Base-by-base conservation (phyloP, 768 basidiomycete species). In the Auricularia auricula-judae region DNA sequence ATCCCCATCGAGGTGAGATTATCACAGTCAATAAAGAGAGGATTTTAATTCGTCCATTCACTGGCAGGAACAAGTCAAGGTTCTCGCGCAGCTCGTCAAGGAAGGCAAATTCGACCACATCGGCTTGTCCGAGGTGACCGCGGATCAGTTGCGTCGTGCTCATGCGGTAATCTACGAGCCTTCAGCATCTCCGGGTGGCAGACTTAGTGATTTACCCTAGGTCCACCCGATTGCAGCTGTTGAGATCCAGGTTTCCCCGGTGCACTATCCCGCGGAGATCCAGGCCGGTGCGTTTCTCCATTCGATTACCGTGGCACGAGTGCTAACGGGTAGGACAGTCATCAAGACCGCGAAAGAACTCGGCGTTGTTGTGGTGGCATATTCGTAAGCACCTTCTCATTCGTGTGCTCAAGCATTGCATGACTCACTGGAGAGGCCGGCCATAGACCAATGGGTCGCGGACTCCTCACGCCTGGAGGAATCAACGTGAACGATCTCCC, bases 171-270 rank as follows among this genome's bases (percentile, higher is more conserved):
- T 29, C 29, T 2, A 29, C 29, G 29, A 29, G 29, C 29, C 29
- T 29, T 29, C 29, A 29, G 29, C 29, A 29, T 29, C 29, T 29
- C 29, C 29, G 29, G 3, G 29, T 3, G 29, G 29, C 29, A 29
- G 29, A 29, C 29, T 29, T 29, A 29, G 29, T 29, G 29, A 29
- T 29, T 29, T 29, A 29, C 29, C 29, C 2, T 21, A 34, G 35
- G 75, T 86, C 11, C 76, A 80, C 58, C 83, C 82, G 1, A 79
- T 87, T 65, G 77, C 82, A 11, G 77, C 81, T 14, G 83, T 85
- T 7, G 86, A 89, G 71, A 85, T 88, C 62, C 88, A 89, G 71
- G 74, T 86, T 53, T 86, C 84, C 68, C 79, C 82, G 2, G 86
- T 83, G 79, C 77, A 80, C 2, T 84, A 84, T 62, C 82, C 83